phyloP scores from a whole-genome alignment of 495 filamentous ascomycete genomes.

The Penicillium goetzii region DNA sequence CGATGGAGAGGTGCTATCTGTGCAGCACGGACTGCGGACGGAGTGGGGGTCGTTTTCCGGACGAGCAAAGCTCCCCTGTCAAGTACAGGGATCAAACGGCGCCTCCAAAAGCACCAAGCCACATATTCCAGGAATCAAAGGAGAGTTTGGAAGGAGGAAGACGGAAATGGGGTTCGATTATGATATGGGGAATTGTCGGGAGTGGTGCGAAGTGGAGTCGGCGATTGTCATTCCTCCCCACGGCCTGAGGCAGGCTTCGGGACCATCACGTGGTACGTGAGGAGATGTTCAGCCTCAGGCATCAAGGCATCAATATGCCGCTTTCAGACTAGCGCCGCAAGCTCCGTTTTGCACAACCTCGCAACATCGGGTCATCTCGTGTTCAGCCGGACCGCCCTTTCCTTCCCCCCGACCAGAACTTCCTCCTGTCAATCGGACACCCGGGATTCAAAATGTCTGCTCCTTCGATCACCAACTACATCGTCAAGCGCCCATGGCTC shows the following conservation, averaged over 20 bases:
- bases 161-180: slow-evolving; percentile 20
- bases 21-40: slow-evolving; percentile 43
- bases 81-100: slow-evolving; percentile 20
- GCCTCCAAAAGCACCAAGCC: slow-evolving; percentile 21
- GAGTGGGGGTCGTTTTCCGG: slow-evolving; percentile 28
- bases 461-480: slow-evolving; percentile 70
- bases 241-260: slow-evolving; percentile 37
- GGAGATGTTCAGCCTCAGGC: slow-evolving; percentile 20
- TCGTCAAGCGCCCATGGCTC: slow-evolving; percentile 84
- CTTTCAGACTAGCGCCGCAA: slow-evolving; percentile 31
- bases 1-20: slow-evolving; percentile 34
- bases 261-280: slow-evolving; percentile 20
- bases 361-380: slow-evolving; percentile 50
- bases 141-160: slow-evolving; percentile 15
- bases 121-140: slow-evolving; percentile 20
- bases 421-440: slow-evolving; percentile 42
- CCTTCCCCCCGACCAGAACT: slow-evolving; percentile 24
- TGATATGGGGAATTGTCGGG: slow-evolving; percentile 25
- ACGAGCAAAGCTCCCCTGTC: slow-evolving; percentile 33
- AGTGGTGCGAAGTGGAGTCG: slow-evolving; percentile 38
- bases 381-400: slow-evolving; percentile 45
- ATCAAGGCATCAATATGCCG: not conserved
- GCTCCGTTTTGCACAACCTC: slow-evolving; percentile 56
- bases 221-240: slow-evolving; percentile 27
- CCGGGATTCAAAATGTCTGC: slow-evolving; percentile 65